Percentiles rank a stretch among this genome's conserved stretches.
Evolutionary conservation across 169 alveolate species (phyloP).

Genomic region (Eimeria praecox): DNA sequence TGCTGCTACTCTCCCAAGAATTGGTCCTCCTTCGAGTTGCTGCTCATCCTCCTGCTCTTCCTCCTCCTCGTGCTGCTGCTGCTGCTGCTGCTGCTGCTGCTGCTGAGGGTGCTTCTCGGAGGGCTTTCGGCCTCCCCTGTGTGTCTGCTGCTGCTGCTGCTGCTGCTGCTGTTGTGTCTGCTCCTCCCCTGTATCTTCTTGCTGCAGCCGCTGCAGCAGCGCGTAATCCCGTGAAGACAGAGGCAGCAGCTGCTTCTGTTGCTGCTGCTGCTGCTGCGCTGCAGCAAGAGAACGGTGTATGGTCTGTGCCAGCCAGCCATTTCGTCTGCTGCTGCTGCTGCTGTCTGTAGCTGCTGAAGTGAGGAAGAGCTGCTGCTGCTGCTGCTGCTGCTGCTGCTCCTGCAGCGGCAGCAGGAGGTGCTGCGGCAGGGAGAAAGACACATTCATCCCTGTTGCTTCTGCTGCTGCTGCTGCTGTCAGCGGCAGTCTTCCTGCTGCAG

Average conservation of each 20-base stretch:
- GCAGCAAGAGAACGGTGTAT: conserved; percentile 30
- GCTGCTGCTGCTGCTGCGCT: conserved; percentile 32
- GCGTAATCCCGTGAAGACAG: conserved; percentile 14
- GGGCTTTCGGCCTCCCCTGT: no score
- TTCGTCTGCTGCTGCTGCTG: conserved; percentile 49
- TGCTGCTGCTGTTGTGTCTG: not conserved
- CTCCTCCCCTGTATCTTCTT: not conserved
- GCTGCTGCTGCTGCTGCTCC: conserved; percentile 52
- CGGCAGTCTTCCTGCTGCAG: conserved; percentile 10
- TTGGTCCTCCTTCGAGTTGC: not conserved
- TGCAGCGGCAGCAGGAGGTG: conserved; percentile 45
- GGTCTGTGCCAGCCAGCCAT: conserved; percentile 66
- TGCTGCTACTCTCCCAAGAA: not conserved
- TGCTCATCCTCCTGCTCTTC: conserved; percentile 17
- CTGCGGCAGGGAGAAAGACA: conserved; percentile 8
- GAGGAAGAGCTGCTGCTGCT: conserved; percentile 25
- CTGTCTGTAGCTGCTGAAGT: not conserved
- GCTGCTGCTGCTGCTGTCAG: not conserved
- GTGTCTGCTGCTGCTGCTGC: conserved; percentile 38
- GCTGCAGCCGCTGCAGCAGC: conserved; percentile 63
- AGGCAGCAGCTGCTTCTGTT: conserved; percentile 25
- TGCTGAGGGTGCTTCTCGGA: no score
- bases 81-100: not conserved
- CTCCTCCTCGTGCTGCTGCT: not conserved
- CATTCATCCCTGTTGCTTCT: conserved; percentile 9